Percentiles rank a stretch among this genome's conserved stretches.
phyloP scores from a whole-genome alignment of 2,329 filamentous ascomycete species.

The Capronia americana region DNA sequence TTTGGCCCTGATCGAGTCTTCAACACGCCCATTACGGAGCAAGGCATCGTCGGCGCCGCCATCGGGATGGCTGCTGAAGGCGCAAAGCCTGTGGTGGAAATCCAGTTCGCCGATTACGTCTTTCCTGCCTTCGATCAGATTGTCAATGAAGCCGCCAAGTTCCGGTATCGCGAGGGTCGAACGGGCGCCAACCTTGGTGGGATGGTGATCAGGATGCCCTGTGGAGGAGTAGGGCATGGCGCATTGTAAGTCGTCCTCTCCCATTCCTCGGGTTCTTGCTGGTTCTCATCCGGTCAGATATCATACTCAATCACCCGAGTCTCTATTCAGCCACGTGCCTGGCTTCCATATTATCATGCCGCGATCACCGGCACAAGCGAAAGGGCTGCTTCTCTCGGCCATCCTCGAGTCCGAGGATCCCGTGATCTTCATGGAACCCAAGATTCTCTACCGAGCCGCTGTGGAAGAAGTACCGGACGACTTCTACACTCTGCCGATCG shows the following conservation, averaged over 20 bases:
- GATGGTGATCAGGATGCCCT: slow-evolving; percentile 89
- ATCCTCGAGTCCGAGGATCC: slow-evolving; percentile 81
- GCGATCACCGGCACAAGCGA: slow-evolving; percentile 83
- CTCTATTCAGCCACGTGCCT: slow-evolving; percentile 85
- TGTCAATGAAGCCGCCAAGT: slow-evolving; percentile 90
- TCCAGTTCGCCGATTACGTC: slow-evolving; percentile 93
- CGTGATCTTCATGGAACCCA: slow-evolving; percentile 91
- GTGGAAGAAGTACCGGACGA: slow-evolving; percentile 87
- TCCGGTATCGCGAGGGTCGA: slow-evolving; percentile 73
- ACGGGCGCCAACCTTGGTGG: slow-evolving; percentile 75
- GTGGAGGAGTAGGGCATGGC: slow-evolving; percentile 86
- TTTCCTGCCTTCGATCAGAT: slow-evolving; percentile 92
- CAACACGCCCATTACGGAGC: slow-evolving; percentile 92
- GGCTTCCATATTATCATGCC: slow-evolving; percentile 86
- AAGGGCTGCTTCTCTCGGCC: slow-evolving; percentile 78
- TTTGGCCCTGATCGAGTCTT: slow-evolving; percentile 90
- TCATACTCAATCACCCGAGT: slow-evolving; percentile 88
- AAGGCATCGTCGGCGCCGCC: slow-evolving; percentile 91
- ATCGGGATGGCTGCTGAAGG: slow-evolving; percentile 89
- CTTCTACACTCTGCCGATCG: slow-evolving; percentile 80
- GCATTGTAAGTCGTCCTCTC: slow-evolving; percentile 69
- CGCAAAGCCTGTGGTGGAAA: slow-evolving; percentile 89
- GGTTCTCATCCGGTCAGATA: slow-evolving; percentile 51
- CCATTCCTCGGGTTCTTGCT: neutral
- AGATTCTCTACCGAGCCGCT: slow-evolving; percentile 87